Conservation (phyloP, 1,139 yeast genomes). For the Tardiomyces depauwii region DNA sequence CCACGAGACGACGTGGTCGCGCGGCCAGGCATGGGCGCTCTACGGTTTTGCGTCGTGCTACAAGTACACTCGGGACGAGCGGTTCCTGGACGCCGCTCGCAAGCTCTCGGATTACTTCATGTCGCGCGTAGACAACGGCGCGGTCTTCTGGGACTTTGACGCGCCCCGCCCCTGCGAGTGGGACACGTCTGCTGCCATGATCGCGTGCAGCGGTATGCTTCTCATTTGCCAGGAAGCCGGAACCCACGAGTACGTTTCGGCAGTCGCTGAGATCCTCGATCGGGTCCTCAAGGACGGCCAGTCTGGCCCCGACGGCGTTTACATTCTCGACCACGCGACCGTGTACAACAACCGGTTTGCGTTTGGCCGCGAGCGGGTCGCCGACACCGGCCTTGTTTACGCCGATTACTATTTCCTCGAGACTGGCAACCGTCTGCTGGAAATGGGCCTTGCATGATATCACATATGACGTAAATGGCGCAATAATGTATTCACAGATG, state of each 20-base stretch:
- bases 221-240: slow-evolving; percentile 14
- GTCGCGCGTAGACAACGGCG: slow-evolving; percentile 20
- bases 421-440: slow-evolving; percentile 20
- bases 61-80: slow-evolving; percentile 16
- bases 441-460: slow-evolving; percentile 9
- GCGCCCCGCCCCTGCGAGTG: slow-evolving; percentile 19
- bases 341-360: slow-evolving; percentile 19
- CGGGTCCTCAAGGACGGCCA: slow-evolving; percentile 8
- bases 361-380: slow-evolving; percentile 4
- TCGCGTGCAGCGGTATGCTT: slow-evolving; percentile 20
- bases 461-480: too few species aligned
- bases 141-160: slow-evolving; percentile 24
- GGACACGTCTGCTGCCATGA: slow-evolving; percentile 24
- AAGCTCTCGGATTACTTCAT: slow-evolving; percentile 17
- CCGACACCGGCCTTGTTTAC: slow-evolving; percentile 21
- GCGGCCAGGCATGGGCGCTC: slow-evolving; percentile 11
- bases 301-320: slow-evolving; percentile 13
- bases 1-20: slow-evolving; percentile 23
- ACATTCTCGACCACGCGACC: slow-evolving; percentile 19
- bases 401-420: slow-evolving; percentile 23
- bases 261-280: slow-evolving; percentile 5
- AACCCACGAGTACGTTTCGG: slow-evolving; percentile 7
- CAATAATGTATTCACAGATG: too few species aligned
- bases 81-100: slow-evolving; percentile 20
- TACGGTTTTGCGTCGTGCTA: slow-evolving; percentile 21